Percentiles rank a stretch among this genome's conserved stretches.
Conservation (phyloP, 1,139 yeast species). For the Pneumocystis wakefieldiae region DNA sequence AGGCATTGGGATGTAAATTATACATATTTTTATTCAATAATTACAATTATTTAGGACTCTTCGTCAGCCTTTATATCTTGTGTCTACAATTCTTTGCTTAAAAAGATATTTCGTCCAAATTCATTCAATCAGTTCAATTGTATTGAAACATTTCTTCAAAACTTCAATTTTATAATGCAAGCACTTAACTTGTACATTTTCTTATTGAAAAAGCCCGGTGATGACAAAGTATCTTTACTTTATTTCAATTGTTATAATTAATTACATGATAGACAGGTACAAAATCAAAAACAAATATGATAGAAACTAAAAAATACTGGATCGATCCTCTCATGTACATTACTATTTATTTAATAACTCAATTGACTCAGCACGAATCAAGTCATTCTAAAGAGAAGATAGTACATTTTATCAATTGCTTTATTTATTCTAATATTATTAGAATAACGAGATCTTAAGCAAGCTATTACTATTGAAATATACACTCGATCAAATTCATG, state of each 20-base stretch:
- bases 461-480: neutral
- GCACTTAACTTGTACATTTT: neutral
- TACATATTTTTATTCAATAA: neutral
- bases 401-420: neutral
- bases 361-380: neutral
- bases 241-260: neutral
- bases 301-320: neutral
- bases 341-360: neutral
- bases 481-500: neutral
- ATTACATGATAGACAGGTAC: neutral
- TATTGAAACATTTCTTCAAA: neutral
- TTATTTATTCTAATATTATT: neutral
- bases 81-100: neutral
- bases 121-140: neutral
- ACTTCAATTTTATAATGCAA: neutral
- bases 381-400: neutral
- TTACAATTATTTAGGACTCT: neutral
- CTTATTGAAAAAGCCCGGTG: neutral
- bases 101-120: neutral
- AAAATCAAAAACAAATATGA: neutral
- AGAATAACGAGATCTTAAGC: neutral
- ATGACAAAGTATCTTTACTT: neutral
- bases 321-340: neutral
- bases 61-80: neutral
- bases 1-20: neutral